Evolutionary conservation across 176 grass and related monocot species (phyloP).

Genomic region (Elymus sibiricus): DNA sequence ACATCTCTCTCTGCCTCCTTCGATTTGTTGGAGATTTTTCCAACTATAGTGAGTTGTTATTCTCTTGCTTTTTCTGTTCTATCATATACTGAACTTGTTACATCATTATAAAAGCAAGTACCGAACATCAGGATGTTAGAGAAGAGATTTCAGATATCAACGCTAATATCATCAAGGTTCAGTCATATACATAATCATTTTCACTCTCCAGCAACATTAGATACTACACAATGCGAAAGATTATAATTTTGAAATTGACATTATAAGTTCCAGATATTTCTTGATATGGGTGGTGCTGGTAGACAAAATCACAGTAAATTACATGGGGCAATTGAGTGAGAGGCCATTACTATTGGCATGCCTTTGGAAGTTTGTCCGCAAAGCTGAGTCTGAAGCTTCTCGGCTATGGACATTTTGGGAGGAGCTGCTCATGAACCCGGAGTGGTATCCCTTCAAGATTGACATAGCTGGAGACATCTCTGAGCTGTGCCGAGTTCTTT

Average conservation of each 20-base stretch:
- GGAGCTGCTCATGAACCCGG: neutral
- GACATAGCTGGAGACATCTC: neutral
- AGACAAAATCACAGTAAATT: conserved; percentile 2
- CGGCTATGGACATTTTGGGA: neutral
- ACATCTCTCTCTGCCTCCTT: no score
- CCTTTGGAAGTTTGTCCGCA: neutral
- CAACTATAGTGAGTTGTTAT: no score
- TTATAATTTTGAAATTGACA: neutral
- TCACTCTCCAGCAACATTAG: no score
- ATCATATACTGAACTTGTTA: neutral
- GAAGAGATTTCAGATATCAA: neutral
- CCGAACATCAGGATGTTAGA: neutral
- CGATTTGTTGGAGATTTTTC: no score
- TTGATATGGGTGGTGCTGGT: neutral
- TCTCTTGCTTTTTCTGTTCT: neutral
- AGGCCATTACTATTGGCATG: conserved; percentile 9
- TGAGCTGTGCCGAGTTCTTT: neutral
- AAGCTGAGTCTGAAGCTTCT: neutral
- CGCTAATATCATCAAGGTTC: no score
- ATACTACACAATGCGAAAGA: neutral
- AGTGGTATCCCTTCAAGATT: conserved; percentile 22
- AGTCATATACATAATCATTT: no score
- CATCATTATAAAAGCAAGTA: neutral
- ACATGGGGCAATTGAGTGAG: neutral
- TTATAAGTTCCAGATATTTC: neutral